Evolutionary conservation across 1,139 yeast species (phyloP), one percentile per base, ranked within the genome.

Genomic region (Hanseniaspora sp.): DNA sequence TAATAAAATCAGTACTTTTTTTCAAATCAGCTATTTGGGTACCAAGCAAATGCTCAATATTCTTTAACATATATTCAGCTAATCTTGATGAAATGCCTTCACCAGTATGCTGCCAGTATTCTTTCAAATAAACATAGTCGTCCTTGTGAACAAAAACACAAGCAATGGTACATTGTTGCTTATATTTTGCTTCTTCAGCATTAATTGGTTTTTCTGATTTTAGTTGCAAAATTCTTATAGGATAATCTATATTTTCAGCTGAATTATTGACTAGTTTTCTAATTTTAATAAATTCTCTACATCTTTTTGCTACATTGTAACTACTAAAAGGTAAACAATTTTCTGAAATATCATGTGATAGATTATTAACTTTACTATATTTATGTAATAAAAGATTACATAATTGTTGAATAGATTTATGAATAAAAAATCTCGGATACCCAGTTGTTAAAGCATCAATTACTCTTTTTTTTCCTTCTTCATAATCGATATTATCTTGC

Each of bases 41-140:
- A 2, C 54, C 54, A 12, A 51, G 23, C 3, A 51, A 13, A 7
- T 44, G 48, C 31, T 51, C 54, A 29, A 51, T 51, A 61, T 80
- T 86, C 57, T 78, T 79, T 56, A 84, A 69, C 45, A 86, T 79
- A 63, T 86, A 92, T 66, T 90, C 96, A 1, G 90, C 96, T 69
- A 83, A 72, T 62, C 97, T 73, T 11, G 95, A 86, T 18, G 96
- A 86, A 45, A 92, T 78, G 12, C 96, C 96, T 67, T 92, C 97
- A 35, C 98, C 98, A 0, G 95, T 74, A 63, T 90, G 96, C 66
- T 90, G 96, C 98, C 98, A 92, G 69, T 86, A 92, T 61, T 80
- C 80, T 65, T 87, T 88, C 37, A 94, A 92, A 6, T 84, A 66
- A 1, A 78, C 68, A 59, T 73, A 80, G 42, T 59, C 63, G 52